Evolutionary conservation across 139 green algal species (phyloP).

Genomic region (Chlorella sorokiniana): DNA sequence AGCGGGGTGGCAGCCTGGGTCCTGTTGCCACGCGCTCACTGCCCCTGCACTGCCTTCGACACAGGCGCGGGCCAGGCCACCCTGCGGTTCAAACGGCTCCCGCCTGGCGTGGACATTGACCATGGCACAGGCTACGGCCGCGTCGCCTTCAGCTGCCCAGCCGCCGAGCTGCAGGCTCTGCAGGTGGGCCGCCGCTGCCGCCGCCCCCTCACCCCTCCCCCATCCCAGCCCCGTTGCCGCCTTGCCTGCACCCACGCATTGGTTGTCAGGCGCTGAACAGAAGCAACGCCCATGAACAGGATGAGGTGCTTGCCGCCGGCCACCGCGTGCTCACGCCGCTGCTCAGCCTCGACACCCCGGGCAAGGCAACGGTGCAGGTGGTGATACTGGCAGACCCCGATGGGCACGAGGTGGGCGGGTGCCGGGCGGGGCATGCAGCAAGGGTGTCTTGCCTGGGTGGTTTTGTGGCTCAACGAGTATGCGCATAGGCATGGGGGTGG

Average conservation of each 20-base stretch:
- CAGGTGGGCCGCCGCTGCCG: constrained; percentile 33
- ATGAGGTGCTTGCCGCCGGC: constrained; percentile 12
- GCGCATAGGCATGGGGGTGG: no score
- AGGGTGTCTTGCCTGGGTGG: not conserved
- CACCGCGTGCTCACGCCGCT: constrained; percentile 53
- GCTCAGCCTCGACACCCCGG: constrained; percentile 58
- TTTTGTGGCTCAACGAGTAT: no score
- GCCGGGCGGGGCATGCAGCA: not conserved
- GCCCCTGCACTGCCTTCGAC: not conserved
- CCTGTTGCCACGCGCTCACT: not conserved
- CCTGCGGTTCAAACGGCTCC: constrained; percentile 49
- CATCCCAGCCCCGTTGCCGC: not conserved
- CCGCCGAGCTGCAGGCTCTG: constrained; percentile 46
- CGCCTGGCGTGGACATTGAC: constrained; percentile 22
- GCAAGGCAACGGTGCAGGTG: constrained; percentile 63
- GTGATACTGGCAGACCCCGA: constrained; percentile 66
- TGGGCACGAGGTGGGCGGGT: constrained; percentile 53
- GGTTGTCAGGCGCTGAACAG: no score
- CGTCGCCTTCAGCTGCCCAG: constrained; percentile 54
- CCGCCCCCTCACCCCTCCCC: not conserved
- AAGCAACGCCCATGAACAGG: constrained; percentile 1
- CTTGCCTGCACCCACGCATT: not conserved
- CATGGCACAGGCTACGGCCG: constrained; percentile 52
- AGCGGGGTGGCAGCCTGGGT: no score
- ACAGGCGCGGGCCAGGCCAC: constrained; percentile 31